Base-by-base conservation (phyloP, 345 rosid species). In the Arabidopsis thaliana region DNA sequence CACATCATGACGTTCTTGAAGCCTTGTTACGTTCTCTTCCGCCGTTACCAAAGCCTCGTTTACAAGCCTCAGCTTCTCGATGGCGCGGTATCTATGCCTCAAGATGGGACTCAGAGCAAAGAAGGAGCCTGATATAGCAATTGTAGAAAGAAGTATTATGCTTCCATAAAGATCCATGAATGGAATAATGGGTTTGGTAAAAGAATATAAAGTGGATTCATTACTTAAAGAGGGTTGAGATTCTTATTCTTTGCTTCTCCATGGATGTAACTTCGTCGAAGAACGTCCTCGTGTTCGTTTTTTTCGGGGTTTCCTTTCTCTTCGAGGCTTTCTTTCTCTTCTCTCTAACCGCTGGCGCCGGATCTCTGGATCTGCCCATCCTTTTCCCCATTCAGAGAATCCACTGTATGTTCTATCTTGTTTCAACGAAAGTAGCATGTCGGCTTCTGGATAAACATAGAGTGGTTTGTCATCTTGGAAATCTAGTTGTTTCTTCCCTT, bases 361-460 rank as follows among this genome's bases (percentile, higher is more conserved):
- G 71, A 85, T 91, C 81, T 87, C 93, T 36, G 97, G 96, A 83
- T 89, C 87, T 32, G 96, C 96, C 98, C 98, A 93, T 52, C 97
- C 97, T 69, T 83, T 89, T 10, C 97, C 92, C 96, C 97, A 89
- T 1, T 82, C 85, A 3, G 92, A 82, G 80, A 89, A 87, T 48
- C 82, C 82, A 22, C 87, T 80, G 67, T 84, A 79, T 24, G 89
- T 34, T 70, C 52, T 73, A 23, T 9, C n/a, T 53, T 64, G 78
- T 63, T 72, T 80, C 65, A 58, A 30, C 0, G 93, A 78, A 28
- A 88, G 85, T 55, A 84, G 72, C 98, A 91, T 93, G 65, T 93
- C 97, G 2, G 96, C 97, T 81, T 93, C 97, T 4, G 96, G 97
- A 59, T 82, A 83, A 9, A 83, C 80, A 62, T 57, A 53, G 74